These are phyloP conservation scores for Artemisia tridentata DNA, from an alignment of 129 eudicot genomes.

Conservation along the genomic window DNA sequence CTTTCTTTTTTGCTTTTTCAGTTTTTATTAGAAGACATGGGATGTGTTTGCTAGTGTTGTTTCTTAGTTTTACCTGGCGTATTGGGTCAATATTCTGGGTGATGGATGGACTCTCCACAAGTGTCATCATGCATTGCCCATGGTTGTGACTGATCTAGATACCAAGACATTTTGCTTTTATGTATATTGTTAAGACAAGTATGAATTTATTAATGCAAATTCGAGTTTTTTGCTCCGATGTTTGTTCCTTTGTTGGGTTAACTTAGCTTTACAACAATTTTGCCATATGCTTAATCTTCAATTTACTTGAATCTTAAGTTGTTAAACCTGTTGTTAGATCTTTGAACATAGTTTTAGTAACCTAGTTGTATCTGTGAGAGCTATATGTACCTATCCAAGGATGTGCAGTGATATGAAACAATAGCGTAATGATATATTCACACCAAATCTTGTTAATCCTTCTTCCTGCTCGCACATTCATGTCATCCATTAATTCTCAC, in stretches of 20 bases:
- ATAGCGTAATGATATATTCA: no score
- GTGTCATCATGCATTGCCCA: conserved; percentile 6
- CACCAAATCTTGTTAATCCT: no score
- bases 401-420: no score
- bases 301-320: no score
- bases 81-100: conserved; percentile 18
- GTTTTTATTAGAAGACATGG: conserved; percentile 15
- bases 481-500: no score
- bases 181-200: conserved; percentile 29
- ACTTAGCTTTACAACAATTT: background rate
- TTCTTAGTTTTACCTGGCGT: conserved; percentile 23
- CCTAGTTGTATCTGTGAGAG: no score
- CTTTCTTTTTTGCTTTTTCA: background rate
- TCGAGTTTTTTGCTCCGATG: background rate
- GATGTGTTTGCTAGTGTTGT: conserved; percentile 28
- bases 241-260: background rate
- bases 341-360: no score
- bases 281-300: background rate
- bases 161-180: conserved; percentile 8
- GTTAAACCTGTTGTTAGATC: no score
- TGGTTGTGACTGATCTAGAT: background rate
- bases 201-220: background rate
- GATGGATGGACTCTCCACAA: background rate
- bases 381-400: no score
- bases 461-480: no score